These are phyloP conservation scores for Cornus kousa DNA, from an alignment of 148 eudicot genomes.

Conservation along the genomic window DNA sequence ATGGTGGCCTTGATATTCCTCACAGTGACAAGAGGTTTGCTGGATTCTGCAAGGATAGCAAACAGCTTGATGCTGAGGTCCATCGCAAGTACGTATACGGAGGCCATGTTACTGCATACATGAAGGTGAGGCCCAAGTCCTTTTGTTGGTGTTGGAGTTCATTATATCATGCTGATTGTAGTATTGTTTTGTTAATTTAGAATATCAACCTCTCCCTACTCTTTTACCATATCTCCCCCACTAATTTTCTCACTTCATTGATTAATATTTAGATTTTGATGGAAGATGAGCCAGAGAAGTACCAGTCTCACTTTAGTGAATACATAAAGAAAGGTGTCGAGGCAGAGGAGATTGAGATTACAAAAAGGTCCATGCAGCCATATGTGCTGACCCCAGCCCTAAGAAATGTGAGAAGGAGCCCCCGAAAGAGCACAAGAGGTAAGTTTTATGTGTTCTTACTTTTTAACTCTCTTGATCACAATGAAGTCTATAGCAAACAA, in stretches of 20 bases:
- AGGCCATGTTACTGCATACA: conserved; percentile 75
- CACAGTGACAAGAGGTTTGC: conserved; percentile 84
- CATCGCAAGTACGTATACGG: conserved; percentile 73
- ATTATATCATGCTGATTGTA: not conserved
- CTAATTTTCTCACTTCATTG: not conserved
- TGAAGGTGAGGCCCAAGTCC: conserved; percentile 30
- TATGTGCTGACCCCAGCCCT: conserved; percentile 52
- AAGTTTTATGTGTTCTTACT: not conserved
- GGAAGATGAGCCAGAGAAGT: conserved; percentile 79
- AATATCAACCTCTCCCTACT: not conserved
- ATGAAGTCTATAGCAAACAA: not conserved
- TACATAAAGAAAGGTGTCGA: conserved; percentile 52
- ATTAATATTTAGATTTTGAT: conserved; percentile 33
- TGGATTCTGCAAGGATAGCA: conserved; percentile 63
- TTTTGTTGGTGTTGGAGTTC: not conserved
- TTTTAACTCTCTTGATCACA: not conserved
- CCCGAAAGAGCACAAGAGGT: conserved; percentile 72
- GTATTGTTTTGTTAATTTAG: not conserved
- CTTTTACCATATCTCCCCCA: not conserved
- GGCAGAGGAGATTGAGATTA: conserved; percentile 56
- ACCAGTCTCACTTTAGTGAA: conserved; percentile 55
- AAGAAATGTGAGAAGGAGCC: conserved; percentile 54
- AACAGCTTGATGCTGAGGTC: conserved; percentile 69
- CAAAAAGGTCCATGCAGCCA: conserved; percentile 69
- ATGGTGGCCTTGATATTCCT: conserved; percentile 77